Evolutionary conservation across 306 rosid genomes (phyloP).

Genomic region (Ormosia emarginata): DNA sequence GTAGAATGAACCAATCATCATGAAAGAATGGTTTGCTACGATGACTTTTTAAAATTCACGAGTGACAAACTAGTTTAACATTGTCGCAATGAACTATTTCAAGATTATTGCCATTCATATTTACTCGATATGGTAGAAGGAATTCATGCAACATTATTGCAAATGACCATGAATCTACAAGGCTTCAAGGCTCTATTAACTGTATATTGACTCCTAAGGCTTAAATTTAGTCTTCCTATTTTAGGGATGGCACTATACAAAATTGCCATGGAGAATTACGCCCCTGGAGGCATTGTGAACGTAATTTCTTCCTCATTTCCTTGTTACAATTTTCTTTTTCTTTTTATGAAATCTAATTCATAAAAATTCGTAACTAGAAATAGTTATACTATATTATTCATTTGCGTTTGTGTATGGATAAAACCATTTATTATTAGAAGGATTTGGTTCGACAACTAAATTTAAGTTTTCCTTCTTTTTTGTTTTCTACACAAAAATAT

Average conservation of each 20-base stretch:
- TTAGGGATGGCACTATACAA: background rate
- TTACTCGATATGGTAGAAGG: background rate
- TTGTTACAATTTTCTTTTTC: background rate
- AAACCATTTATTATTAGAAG: background rate
- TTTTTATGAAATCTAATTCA: background rate
- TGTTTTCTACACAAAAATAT: no score
- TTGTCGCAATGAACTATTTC: constrained; percentile 2
- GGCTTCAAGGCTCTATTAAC: background rate
- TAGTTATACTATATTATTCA: background rate
- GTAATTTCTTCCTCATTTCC: background rate
- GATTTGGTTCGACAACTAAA: background rate
- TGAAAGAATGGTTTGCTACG: background rate
- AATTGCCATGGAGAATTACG: background rate
- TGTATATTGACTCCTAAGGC: background rate
- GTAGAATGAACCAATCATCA: background rate
- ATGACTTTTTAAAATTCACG: background rate
- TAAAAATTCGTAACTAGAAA: background rate
- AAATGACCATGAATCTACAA: background rate
- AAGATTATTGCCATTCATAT: background rate
- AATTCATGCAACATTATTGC: background rate
- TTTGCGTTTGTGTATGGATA: background rate
- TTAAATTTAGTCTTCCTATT: background rate
- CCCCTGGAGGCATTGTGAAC: background rate
- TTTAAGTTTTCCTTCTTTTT: no score
- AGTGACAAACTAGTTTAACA: background rate